These are phyloP conservation scores for Aspergillus aculeatinus DNA, from an alignment of 2,329 filamentous ascomycete genomes.

Conservation along the genomic window DNA sequence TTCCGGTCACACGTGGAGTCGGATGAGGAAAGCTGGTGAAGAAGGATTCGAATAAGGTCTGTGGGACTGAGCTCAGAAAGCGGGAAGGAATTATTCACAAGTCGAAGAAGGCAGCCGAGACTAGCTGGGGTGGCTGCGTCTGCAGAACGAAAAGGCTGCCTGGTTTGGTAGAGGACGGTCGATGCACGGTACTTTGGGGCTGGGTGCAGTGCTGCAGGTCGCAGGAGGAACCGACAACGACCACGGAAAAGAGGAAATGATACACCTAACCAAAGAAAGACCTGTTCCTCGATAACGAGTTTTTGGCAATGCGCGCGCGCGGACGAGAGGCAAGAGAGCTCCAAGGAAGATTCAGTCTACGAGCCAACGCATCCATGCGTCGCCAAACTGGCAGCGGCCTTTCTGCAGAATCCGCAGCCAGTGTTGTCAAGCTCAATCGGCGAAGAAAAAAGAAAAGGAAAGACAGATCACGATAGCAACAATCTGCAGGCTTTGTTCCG, in stretches of 20 bases:
- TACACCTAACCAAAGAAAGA: not conserved
- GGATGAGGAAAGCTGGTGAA: conserved; percentile 26
- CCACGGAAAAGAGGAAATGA: not conserved
- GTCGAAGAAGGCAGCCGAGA: conserved; percentile 2
- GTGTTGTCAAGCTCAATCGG: not conserved
- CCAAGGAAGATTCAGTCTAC: not conserved
- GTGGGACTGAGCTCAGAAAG: not conserved
- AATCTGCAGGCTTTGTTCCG: not conserved
- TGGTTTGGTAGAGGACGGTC: not conserved
- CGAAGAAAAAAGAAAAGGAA: not conserved
- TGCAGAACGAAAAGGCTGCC: conserved; percentile 5
- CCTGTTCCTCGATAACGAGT: not conserved
- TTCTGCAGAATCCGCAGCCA: conserved; percentile 1
- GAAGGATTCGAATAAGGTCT: conserved; percentile 4
- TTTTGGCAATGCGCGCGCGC: no score
- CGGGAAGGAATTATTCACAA: not conserved
- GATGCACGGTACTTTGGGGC: not conserved
- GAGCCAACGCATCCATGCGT: not conserved
- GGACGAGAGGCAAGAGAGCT: no score
- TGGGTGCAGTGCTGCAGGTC: not conserved
- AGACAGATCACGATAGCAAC: not conserved
- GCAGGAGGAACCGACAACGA: not conserved
- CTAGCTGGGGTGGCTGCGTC: conserved; percentile 10
- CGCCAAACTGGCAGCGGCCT: not conserved
- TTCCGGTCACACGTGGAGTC: conserved; percentile 29